Conservation (phyloP, 2,329 filamentous ascomycete species). For the Fusarium bactridioides region DNA sequence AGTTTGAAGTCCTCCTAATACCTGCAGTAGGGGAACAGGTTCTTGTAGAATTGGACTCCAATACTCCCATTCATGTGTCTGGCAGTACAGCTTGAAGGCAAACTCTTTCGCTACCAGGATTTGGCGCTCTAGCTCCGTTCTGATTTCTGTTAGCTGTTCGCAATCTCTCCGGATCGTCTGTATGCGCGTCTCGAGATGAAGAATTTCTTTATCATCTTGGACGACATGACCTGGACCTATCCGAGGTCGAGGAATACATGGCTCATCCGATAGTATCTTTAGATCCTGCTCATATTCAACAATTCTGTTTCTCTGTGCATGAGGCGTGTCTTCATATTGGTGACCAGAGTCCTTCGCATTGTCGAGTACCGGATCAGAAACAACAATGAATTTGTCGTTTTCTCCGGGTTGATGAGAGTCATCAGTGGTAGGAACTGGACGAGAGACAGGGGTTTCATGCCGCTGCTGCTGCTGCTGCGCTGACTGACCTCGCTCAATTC, state of each 20-base stretch:
- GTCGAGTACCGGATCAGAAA: background rate
- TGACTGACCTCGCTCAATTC: background rate
- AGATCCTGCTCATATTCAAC: background rate
- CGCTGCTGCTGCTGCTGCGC: background rate
- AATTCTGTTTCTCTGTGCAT: background rate
- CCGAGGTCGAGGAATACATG: background rate
- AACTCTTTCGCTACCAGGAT: background rate
- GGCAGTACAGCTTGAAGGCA: background rate
- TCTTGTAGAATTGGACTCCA: background rate
- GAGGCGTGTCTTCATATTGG: background rate
- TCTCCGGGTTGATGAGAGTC: background rate
- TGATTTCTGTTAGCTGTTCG: background rate
- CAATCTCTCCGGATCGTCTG: background rate
- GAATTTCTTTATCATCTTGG: background rate
- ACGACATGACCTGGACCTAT: background rate
- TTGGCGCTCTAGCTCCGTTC: background rate
- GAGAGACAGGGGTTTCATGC: constrained; percentile 1
- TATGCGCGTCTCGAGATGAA: background rate
- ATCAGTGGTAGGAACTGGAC: background rate
- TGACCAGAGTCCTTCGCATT: background rate
- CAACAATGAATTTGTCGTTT: background rate
- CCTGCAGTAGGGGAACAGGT: background rate
- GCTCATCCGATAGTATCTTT: no score
- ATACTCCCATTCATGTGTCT: background rate
- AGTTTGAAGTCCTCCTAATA: background rate